phyloP scores from a whole-genome alignment of 345 rosid genomes.

The Populus deltoides region DNA sequence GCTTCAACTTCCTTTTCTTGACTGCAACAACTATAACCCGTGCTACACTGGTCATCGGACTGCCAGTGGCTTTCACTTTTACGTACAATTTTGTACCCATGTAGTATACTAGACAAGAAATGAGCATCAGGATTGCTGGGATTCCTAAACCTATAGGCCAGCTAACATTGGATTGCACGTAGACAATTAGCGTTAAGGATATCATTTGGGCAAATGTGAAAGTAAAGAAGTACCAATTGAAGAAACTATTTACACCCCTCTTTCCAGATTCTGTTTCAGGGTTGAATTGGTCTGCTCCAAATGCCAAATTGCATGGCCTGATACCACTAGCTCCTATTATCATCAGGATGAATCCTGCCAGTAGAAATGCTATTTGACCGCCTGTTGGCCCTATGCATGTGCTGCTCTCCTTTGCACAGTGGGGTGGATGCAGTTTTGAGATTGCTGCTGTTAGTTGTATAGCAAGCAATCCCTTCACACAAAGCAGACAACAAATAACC shows the following conservation, averaged over 20 bases:
- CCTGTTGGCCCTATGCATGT: not conserved
- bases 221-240: constrained; percentile 57
- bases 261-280: constrained; percentile 44
- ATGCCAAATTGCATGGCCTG: constrained; percentile 53
- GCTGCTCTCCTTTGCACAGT: not conserved
- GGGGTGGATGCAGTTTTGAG: not conserved
- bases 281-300: constrained; percentile 60
- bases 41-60: constrained; percentile 26
- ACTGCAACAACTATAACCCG: constrained; percentile 52
- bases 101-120: constrained; percentile 38
- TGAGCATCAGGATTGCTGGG: constrained; percentile 47
- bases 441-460: not conserved
- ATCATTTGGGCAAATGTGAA: constrained; percentile 44
- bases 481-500: not conserved
- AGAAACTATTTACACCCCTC: constrained; percentile 46
- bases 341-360: not conserved
- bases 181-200: constrained; percentile 45
- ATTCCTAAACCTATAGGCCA: constrained; percentile 55
- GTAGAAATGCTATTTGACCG: not conserved
- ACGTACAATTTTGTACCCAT: constrained; percentile 40
- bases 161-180: constrained; percentile 52
- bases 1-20: constrained; percentile 49
- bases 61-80: constrained; percentile 42
- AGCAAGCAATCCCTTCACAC: not conserved
- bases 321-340: constrained; percentile 45